A percentile compares a stretch with the other conserved stretches of the same genome.
phyloP scores from a whole-genome alignment of 176 grass and related monocot species.

The Musa troglodytarum region DNA sequence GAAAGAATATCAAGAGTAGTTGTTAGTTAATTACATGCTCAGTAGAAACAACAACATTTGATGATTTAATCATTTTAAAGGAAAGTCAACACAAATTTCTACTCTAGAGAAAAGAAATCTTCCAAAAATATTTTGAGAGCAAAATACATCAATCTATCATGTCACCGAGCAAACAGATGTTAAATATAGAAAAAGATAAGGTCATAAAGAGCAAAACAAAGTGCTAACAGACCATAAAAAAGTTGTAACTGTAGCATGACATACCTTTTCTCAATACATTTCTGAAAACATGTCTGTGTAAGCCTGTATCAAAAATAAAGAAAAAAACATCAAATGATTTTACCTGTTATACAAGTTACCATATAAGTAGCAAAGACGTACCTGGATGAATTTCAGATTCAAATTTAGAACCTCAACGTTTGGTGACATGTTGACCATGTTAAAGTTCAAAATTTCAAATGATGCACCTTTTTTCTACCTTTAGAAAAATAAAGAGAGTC shows the following conservation, averaged over 20 bases:
- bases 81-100: not conserved
- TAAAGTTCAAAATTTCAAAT: not conserved
- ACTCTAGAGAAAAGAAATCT: not conserved
- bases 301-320: constrained; percentile 40
- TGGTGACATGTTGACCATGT: not conserved
- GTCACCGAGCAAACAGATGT: not conserved
- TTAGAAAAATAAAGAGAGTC: no score
- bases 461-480: not conserved
- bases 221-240: not conserved
- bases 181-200: not conserved
- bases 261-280: constrained; percentile 89
- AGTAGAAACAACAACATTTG: not conserved
- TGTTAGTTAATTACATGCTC: not conserved
- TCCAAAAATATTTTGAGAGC: not conserved
- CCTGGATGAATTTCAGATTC: not conserved
- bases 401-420: not conserved
- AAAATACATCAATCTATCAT: not conserved
- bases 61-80: constrained; percentile 5
- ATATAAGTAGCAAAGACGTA: not conserved
- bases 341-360: constrained; percentile 3
- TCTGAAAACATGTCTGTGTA: constrained; percentile 69
- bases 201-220: not conserved
- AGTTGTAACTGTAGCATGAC: not conserved
- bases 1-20: constrained; percentile 19
- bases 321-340: constrained; percentile 10